Conservation (phyloP, 2,329 filamentous ascomycete species). For the Ilyonectria destructans region DNA sequence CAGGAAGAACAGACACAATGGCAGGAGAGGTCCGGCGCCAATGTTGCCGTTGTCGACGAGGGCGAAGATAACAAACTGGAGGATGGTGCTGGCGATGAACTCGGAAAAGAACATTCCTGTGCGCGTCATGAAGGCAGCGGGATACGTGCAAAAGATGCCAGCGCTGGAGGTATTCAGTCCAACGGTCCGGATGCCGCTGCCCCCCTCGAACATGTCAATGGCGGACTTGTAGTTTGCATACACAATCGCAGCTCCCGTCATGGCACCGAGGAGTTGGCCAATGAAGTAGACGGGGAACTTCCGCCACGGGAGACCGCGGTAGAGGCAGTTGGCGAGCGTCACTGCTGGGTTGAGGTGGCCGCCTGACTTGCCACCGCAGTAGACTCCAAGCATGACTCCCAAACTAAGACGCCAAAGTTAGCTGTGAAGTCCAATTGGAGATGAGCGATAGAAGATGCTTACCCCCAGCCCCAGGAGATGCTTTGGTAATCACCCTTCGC, state of each 20-base stretch:
- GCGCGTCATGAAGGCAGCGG: constrained; percentile 76
- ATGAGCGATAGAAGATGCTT: constrained; percentile 46
- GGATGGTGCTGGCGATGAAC: constrained; percentile 76
- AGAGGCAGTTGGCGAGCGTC: constrained; percentile 79
- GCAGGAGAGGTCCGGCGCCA: constrained; percentile 70
- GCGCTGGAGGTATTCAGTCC: constrained; percentile 73
- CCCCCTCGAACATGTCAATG: constrained; percentile 77
- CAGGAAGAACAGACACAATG: constrained; percentile 78
- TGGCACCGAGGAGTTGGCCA: constrained; percentile 78
- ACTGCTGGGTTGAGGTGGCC: constrained; percentile 82
- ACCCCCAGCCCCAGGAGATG: constrained; percentile 68
- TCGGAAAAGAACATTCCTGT: constrained; percentile 81
- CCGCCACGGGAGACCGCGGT: constrained; percentile 78
- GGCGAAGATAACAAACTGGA: constrained; percentile 82
- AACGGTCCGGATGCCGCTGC: constrained; percentile 74
- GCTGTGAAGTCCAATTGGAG: constrained; percentile 6
- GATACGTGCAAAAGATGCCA: constrained; percentile 83
- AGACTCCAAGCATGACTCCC: constrained; percentile 80
- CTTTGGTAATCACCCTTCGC: constrained; percentile 66
- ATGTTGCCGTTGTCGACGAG: constrained; percentile 73
- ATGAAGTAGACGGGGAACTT: constrained; percentile 79
- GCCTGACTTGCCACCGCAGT: constrained; percentile 76
- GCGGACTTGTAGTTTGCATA: constrained; percentile 77
- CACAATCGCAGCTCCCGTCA: constrained; percentile 73
- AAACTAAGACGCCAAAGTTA: constrained; percentile 59